Evolutionary conservation across 75 land plant species (phyloP), one percentile per base, ranked within the genome.

Genomic region (Ceratopteris richardii): DNA sequence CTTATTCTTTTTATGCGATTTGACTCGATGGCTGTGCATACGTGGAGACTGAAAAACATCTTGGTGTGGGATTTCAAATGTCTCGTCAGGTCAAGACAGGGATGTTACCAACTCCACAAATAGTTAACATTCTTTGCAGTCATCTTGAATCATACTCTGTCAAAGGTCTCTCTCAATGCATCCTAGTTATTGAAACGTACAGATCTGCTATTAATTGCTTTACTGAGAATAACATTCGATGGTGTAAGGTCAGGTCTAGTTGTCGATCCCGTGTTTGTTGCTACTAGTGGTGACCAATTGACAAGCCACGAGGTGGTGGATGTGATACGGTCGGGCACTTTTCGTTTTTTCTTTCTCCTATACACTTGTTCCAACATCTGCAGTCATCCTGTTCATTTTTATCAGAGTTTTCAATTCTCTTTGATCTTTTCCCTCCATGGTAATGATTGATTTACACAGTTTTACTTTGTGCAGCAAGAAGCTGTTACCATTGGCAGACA

Each of bases 51-150:
- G 3, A 4, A 33, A 33, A 33, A 33, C 9, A 4, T 33, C 7
- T 3, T 33, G n/a, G n/a, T n/a, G n/a, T n/a, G n/a, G n/a, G n/a
- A n/a, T n/a, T n/a, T n/a, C n/a, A n/a, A n/a, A n/a, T n/a, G n/a
- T n/a, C n/a, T n/a, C n/a, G 47, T 30, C 59, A 92, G 97, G 96
- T 92, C 20, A 92, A 92, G 63, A 92, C 97, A 44, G 97, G 97
- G 36, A 85, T 92, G 97, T 81, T 92, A 59, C 93, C 97, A 33
- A 78, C 97, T 5, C 63, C 61, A 23, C 85, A 73, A 31, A 71
- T 85, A 27, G 66, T 88, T 36, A 74, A 62, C 22, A 72, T 69
- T 63, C 70, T 91, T 16, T 69, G 70, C 64, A 55, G 72, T 29
- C 59, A 62, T 26, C 60, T 91, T 21, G 74, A 48, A 37, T 69